Base-by-base conservation (phyloP, 768 basidiomycete species). In the Amanita brunnescens region DNA sequence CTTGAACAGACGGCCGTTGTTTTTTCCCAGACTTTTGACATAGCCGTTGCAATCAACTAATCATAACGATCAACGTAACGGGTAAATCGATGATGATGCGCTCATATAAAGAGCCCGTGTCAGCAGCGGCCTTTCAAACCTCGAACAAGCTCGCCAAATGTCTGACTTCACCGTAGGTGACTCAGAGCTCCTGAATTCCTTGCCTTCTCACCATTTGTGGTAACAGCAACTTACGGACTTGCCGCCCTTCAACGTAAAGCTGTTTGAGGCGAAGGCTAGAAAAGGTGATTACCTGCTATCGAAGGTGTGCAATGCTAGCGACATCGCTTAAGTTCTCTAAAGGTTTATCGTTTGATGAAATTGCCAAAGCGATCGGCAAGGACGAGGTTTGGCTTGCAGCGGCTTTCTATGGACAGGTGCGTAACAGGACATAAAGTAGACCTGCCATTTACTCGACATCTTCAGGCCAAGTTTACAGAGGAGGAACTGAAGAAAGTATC, bases 381-480 rank as follows among this genome's bases (percentile, higher is more conserved):
- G 84, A 88, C 61, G 89, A 91, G 59, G 74, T 91, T 21, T 91
- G 87, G 86, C 74, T 90, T 21, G 88, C 88, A 2, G 79, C 88
- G 5, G 80, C 81, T 43, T 87, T 91, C 66, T 89, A 88, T 57
- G 88, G 83, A 6, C 88, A 90, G 70, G 85, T 85, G 53, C 18
- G 67, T 29, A 21, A 12, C 35, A 26, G 4, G n/a, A 9, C n/a
- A 7, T 9, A 37, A 33, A n/a, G 10, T 16, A 9, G 21, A 18
- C 24, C 34, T 50, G 35, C 2, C 47, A 20, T 7, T 38, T 29
- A 29, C 29, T 6, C n/a, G 7, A 21, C 30, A 30, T 24, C 5
- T 6, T 0, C 0, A 90, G 84, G 87, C 88, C 4, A 90, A 89
- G 64, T 71, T 86, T 16, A 70, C 72, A 0, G 58, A 69, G 0